These are phyloP conservation scores for Aspergillus ellipticus DNA, from an alignment of 495 filamentous ascomycete species.

Conservation along the genomic window DNA sequence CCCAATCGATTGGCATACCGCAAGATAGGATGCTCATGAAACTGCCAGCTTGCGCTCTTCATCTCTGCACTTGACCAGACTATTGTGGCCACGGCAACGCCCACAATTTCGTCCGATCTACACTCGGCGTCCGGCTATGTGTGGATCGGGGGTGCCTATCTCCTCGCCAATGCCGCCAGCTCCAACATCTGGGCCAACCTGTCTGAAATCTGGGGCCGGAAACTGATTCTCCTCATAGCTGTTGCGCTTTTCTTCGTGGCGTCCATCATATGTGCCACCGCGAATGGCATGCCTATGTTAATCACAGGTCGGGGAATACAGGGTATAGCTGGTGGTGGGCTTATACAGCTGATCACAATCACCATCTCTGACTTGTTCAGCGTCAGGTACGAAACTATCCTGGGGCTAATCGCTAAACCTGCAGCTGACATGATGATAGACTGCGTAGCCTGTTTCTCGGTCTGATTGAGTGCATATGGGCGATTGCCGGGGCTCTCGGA, in stretches of 20 bases:
- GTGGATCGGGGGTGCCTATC: conserved; percentile 67
- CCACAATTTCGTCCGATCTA: conserved; percentile 54
- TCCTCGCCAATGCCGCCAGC: conserved; percentile 52
- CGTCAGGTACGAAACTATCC: conserved; percentile 37
- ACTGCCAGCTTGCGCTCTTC: conserved; percentile 44
- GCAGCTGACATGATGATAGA: conserved; percentile 18
- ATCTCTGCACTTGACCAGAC: conserved; percentile 61
- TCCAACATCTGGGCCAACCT: conserved; percentile 55
- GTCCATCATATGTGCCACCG: conserved; percentile 46
- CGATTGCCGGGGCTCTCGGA: conserved; percentile 55
- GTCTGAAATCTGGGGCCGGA: conserved; percentile 61
- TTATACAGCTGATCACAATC: conserved; percentile 52
- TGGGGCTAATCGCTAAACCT: neutral
- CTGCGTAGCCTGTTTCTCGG: conserved; percentile 52
- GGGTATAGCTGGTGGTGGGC: conserved; percentile 51
- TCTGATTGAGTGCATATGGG: conserved; percentile 54
- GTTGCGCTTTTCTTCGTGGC: conserved; percentile 42
- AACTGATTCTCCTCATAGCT: conserved; percentile 46
- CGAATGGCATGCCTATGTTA: conserved; percentile 49
- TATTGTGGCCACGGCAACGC: conserved; percentile 59
- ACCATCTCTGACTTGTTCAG: conserved; percentile 57
- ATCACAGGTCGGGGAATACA: conserved; percentile 55
- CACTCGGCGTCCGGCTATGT: conserved; percentile 57
- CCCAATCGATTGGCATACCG: neutral
- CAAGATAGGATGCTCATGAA: conserved; percentile 5